phyloP scores from a whole-genome alignment of 306 rosid species.

The Vigna hirtella region DNA sequence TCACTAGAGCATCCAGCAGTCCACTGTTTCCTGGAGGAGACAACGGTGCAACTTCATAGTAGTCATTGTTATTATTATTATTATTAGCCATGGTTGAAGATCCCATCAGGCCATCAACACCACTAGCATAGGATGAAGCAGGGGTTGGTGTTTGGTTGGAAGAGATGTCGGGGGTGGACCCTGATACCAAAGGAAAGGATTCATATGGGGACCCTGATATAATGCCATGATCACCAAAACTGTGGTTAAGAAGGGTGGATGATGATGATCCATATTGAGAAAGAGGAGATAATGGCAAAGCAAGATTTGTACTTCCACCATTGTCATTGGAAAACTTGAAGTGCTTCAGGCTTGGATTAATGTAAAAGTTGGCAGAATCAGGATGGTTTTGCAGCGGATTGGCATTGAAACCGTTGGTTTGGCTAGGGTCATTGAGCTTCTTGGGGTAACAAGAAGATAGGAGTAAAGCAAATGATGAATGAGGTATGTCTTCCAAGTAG shows the following conservation, averaged over 20 bases:
- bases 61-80: conserved; percentile 8
- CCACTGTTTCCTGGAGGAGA: conserved; percentile 55
- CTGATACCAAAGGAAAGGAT: conserved; percentile 33
- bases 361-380: conserved; percentile 29
- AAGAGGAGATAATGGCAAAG: conserved; percentile 54
- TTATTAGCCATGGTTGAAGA: conserved; percentile 39
- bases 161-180: conserved; percentile 56
- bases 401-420: conserved; percentile 33
- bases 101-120: conserved; percentile 51
- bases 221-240: conserved; percentile 36
- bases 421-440: conserved; percentile 34
- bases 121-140: conserved; percentile 57
- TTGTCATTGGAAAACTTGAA: conserved; percentile 47
- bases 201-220: conserved; percentile 46
- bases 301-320: conserved; percentile 28
- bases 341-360: conserved; percentile 32
- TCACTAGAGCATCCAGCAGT: conserved; percentile 63
- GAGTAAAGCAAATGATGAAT: conserved; percentile 50
- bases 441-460: conserved; percentile 48
- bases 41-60: conserved; percentile 38
- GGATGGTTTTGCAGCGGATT: conserved; percentile 29
- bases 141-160: conserved; percentile 65
- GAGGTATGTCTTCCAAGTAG: conserved; percentile 12
- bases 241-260: conserved; percentile 46
- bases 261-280: conserved; percentile 57